Base-by-base conservation (phyloP, 441 rosid genomes). In the Erodium moschatum region DNA sequence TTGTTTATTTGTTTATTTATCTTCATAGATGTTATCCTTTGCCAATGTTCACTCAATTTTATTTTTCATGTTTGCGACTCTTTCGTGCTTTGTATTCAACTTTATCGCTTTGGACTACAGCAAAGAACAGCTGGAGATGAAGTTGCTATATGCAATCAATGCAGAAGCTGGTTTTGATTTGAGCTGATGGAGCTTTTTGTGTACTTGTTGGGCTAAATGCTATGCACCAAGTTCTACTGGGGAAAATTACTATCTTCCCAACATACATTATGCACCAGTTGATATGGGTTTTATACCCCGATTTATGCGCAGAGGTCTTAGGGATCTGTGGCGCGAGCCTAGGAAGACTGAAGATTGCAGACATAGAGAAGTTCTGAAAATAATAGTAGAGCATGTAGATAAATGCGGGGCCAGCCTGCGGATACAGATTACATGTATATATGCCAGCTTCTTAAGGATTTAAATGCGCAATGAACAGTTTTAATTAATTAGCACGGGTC, bases 121-220 rank as follows among this genome's bases (percentile, higher is more conserved):
- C 94, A 89, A 91, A 79, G 94, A 91, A 81, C 97, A 86, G 72
- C 78, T 94, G 73, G 92, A 86, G 75, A 77, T 82, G 65, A 94
- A 94, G 77, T 70, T 94, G 85, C 82, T 91, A 64, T 94, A 94
- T 67, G 91, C 97, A 40, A 91, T 94, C 80, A 89, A 81, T 74
- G 94, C 99, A 29, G 99, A 91, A 63, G 99, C 99, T 4, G 99
- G 99, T 72, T 94, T 94, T 77, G 97, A 94, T 85, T 79, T 94
- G 82, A 91, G 98, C 76, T 94, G 82, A 89, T 81, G 70, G 75
- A 40, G 13, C 56, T 48, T 46, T 46, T 11, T 20, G 24, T 18
- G 0, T 48, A 6, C 56, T 0, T 6, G 16, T 1, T 18, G 61
- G 61, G 6, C 24, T 18, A 54, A 52, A 54, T 16, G 61, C 12